phyloP scores from a whole-genome alignment of 2,329 filamentous ascomycete species.

The Sporothrix inflata region DNA sequence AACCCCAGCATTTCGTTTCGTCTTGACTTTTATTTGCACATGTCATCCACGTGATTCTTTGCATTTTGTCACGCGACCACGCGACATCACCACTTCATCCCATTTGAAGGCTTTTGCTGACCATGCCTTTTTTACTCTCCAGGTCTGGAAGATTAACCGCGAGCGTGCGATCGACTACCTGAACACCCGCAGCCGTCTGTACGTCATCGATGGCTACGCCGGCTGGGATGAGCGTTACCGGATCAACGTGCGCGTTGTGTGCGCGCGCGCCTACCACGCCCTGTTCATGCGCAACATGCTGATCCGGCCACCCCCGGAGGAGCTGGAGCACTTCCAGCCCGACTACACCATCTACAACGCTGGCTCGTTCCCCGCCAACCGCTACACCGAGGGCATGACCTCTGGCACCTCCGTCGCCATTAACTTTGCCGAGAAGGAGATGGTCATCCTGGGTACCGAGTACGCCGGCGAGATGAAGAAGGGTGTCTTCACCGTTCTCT shows the following conservation, averaged over 20 bases:
- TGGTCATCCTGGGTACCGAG: constrained; percentile 99
- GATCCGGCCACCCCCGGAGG: constrained; percentile 86
- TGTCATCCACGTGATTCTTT: constrained; percentile 26
- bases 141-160: constrained; percentile 99
- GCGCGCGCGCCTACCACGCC: constrained; percentile 98
- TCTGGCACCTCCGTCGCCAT: constrained; percentile 96
- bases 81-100: not conserved
- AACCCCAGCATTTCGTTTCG: not conserved
- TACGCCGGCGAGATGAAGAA: constrained; percentile 99
- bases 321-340: constrained; percentile 96
- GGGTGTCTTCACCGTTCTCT: constrained; percentile 97
- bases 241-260: constrained; percentile 96
- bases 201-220: constrained; percentile 95
- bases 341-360: constrained; percentile 99
- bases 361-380: constrained; percentile 96
- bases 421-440: constrained; percentile 99
- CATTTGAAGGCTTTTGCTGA: constrained; percentile 23
- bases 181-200: constrained; percentile 98
- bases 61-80: constrained; percentile 18
- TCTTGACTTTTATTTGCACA: constrained; percentile 4
- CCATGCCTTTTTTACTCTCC: constrained; percentile 28
- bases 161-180: constrained; percentile 99
- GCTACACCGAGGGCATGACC: constrained; percentile 98
- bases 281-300: constrained; percentile 99
- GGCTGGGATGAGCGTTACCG: constrained; percentile 99